Conservation (phyloP, 192 early-diverging fungal genomes). For the Spizellomyces punctatus region DNA sequence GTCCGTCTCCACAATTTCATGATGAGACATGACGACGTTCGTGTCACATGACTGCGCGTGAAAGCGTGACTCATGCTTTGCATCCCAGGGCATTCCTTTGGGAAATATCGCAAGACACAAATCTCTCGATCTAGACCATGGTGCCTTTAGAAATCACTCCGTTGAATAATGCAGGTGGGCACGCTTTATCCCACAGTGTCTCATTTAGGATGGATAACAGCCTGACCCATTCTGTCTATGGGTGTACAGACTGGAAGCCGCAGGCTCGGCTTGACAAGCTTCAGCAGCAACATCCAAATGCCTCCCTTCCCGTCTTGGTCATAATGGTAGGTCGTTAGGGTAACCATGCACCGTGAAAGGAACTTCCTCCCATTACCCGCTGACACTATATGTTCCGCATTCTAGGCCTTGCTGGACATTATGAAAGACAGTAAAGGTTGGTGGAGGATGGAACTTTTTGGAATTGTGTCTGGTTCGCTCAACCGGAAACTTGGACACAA, state of each 20-base stretch:
- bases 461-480: neutral
- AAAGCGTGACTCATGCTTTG: too few species aligned
- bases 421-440: constrained; percentile 23
- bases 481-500: neutral
- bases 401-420: constrained; percentile 26
- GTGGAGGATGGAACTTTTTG: too few species aligned
- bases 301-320: constrained; percentile 4
- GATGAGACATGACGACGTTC: too few species aligned
- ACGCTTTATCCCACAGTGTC: too few species aligned
- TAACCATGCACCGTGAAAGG: neutral
- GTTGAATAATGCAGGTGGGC: too few species aligned
- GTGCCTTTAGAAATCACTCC: too few species aligned
- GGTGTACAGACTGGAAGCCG: neutral
- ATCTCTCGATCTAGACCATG: too few species aligned
- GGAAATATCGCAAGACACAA: too few species aligned
- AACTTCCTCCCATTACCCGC: neutral
- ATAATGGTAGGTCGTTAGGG: constrained; percentile 3
- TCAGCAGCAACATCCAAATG: neutral
- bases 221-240: neutral
- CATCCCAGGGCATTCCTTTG: too few species aligned
- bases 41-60: too few species aligned
- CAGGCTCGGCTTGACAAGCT: neutral
- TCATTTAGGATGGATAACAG: too few species aligned
- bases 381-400: neutral
- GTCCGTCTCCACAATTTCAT: too few species aligned